Percentiles rank a stretch among this genome's conserved stretches.
Conservation (phyloP, 139 green algal genomes). For the Coelastrella sp. region DNA sequence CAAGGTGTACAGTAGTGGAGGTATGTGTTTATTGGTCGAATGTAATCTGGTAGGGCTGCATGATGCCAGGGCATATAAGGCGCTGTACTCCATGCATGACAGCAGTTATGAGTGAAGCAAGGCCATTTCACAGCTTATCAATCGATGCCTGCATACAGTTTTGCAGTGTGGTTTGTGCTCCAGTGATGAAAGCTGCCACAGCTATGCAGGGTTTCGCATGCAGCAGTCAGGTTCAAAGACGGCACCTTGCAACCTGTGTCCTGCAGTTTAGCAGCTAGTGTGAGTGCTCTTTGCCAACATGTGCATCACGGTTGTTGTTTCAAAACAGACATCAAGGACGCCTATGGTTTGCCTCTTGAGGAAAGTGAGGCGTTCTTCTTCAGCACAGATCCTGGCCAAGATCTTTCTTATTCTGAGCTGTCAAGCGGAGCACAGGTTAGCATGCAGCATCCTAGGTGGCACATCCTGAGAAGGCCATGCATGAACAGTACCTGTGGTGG, state of each 20-base stretch:
- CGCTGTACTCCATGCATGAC: too few relatives aligned
- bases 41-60: background rate
- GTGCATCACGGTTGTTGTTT: too few relatives aligned
- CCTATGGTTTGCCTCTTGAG: constrained; percentile 52
- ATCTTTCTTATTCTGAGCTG: constrained; percentile 6
- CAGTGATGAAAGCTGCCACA: too few relatives aligned
- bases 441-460: background rate
- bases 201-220: too few relatives aligned
- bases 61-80: too few relatives aligned
- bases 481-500: background rate
- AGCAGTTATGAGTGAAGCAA: too few relatives aligned
- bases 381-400: background rate
- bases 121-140: too few relatives aligned
- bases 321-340: constrained; percentile 39
- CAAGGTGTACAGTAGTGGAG: background rate
- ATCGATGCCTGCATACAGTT: too few relatives aligned
- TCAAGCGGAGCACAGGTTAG: background rate
- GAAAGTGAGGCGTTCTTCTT: constrained; percentile 29
- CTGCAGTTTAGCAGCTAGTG: background rate
- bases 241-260: background rate
- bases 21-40: background rate
- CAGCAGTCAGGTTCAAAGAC: too few relatives aligned
- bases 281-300: too few relatives aligned
- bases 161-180: too few relatives aligned
- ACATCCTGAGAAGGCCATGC: background rate